These are phyloP conservation scores for Cercophora sp. DNA, from an alignment of 495 filamentous ascomycete species.

Conservation along the genomic window DNA sequence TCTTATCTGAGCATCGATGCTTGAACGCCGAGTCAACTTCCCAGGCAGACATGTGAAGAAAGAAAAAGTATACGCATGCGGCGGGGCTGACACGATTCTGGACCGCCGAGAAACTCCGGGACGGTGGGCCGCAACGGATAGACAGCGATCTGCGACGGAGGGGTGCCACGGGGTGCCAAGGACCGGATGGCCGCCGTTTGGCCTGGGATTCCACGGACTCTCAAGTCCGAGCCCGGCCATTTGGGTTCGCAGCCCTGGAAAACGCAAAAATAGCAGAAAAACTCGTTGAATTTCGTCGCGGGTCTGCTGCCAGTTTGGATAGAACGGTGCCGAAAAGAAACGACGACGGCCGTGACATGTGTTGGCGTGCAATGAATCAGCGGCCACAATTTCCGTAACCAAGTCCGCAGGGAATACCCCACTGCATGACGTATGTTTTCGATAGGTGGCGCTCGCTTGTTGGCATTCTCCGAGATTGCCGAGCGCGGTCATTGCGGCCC, in stretches of 20 bases:
- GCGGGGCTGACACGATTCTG: not conserved
- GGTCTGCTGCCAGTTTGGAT: not conserved
- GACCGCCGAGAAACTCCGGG: not conserved
- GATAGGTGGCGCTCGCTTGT: conserved; percentile 6
- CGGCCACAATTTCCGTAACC: not conserved
- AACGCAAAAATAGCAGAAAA: not conserved
- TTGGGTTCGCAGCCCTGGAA: too few relatives aligned
- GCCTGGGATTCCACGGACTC: too few relatives aligned
- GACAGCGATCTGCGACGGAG: conserved; percentile 9
- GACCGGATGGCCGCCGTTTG: too few relatives aligned
- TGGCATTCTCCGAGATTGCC: conserved; percentile 17
- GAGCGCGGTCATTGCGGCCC: conserved; percentile 1
- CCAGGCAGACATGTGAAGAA: too few relatives aligned
- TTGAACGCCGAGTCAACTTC: too few relatives aligned
- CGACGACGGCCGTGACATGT: too few relatives aligned
- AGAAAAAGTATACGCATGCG: not conserved
- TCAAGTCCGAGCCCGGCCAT: too few relatives aligned
- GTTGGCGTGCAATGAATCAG: conserved; percentile 1
- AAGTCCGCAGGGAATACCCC: not conserved
- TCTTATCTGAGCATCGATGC: too few relatives aligned
- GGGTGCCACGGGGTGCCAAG: too few relatives aligned
- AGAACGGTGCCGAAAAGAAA: too few relatives aligned
- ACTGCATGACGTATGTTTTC: conserved; percentile 9
- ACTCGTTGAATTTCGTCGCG: not conserved
- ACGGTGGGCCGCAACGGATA: not conserved